Percentiles rank a stretch among this genome's conserved stretches.
phyloP scores from a whole-genome alignment of 768 basidiomycete species.

The Pisolithus sp. region DNA sequence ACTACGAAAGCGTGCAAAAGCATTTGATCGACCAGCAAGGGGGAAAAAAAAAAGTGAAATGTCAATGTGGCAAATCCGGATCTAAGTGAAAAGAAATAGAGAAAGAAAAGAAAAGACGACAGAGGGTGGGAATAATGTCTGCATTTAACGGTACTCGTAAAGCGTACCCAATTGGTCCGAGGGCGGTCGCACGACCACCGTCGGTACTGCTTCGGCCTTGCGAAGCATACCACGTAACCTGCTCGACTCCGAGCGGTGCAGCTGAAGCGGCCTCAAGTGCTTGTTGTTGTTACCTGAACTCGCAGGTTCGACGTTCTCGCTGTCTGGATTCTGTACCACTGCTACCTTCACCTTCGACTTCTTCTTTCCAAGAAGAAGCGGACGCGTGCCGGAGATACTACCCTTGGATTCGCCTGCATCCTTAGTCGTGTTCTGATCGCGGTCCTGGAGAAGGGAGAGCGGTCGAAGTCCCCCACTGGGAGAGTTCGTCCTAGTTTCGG shows the following conservation, averaged over 20 bases:
- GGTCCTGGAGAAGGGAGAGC: conserved; percentile 58
- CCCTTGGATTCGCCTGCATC: conserved; percentile 15
- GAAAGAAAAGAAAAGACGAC: not conserved
- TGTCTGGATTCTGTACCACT: conserved; percentile 10
- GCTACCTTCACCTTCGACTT: conserved; percentile 33
- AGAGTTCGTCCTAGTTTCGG: conserved; percentile 29
- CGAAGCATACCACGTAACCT: conserved; percentile 54
- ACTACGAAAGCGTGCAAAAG: too few relatives aligned
- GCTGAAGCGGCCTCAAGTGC: conserved; percentile 52
- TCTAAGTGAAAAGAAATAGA: too few relatives aligned
- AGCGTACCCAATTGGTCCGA: conserved; percentile 43
- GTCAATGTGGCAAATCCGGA: too few relatives aligned
- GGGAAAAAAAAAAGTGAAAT: too few relatives aligned
- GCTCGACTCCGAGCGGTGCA: conserved; percentile 57
- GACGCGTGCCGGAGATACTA: conserved; percentile 37
- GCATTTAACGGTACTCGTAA: conserved; percentile 35
- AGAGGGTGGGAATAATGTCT: not conserved
- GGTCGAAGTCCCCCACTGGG: conserved; percentile 49
- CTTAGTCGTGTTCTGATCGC: conserved; percentile 29
- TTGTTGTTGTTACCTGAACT: conserved; percentile 34
- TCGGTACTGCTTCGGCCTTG: conserved; percentile 50
- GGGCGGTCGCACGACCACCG: conserved; percentile 57
- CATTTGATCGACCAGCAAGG: too few relatives aligned
- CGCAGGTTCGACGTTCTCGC: conserved; percentile 29
- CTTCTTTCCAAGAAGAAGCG: conserved; percentile 54